Conservation (phyloP, 2,329 filamentous ascomycete genomes). For the Xylaria sp. region DNA sequence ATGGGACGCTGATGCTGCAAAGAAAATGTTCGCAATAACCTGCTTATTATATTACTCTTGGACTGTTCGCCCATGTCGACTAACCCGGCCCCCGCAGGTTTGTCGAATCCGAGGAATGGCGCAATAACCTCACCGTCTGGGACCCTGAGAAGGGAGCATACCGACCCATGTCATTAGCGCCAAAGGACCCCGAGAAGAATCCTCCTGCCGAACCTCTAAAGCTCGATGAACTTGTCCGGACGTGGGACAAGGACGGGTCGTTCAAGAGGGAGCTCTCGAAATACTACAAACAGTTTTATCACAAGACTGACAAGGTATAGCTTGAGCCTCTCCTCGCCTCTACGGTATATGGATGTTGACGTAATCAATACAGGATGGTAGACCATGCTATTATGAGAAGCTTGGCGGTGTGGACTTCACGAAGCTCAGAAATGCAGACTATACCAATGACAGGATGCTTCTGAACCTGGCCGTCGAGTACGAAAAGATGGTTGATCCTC, state of each 20-base stretch:
- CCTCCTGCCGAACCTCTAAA: slow-evolving; percentile 50
- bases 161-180: slow-evolving; percentile 26
- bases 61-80: slow-evolving; percentile 8
- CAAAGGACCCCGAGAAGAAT: slow-evolving; percentile 26
- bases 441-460: slow-evolving; percentile 90
- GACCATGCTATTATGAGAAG: slow-evolving; percentile 96
- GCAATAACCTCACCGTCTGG: slow-evolving; percentile 81
- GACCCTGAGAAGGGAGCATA: slow-evolving; percentile 77
- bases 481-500: slow-evolving; percentile 92
- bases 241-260: slow-evolving; percentile 70
- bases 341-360: neutral
- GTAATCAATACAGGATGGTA: slow-evolving; percentile 75
- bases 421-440: slow-evolving; percentile 88
- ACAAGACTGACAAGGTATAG: slow-evolving; percentile 86
- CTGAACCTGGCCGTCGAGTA: slow-evolving; percentile 97
- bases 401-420: slow-evolving; percentile 91
- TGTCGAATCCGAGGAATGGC: slow-evolving; percentile 88
- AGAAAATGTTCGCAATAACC: slow-evolving; percentile 80
- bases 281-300: slow-evolving; percentile 99
- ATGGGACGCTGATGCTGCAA: slow-evolving; percentile 85
- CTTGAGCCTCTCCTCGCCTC: neutral
- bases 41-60: slow-evolving; percentile 11
- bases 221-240: slow-evolving; percentile 73
- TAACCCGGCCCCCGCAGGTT: slow-evolving; percentile 70
- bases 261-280: slow-evolving; percentile 82